Percentiles rank a stretch among this genome's conserved stretches.
Conservation (phyloP, 176 grass and related monocot species). For the Oryza australiensis region DNA sequence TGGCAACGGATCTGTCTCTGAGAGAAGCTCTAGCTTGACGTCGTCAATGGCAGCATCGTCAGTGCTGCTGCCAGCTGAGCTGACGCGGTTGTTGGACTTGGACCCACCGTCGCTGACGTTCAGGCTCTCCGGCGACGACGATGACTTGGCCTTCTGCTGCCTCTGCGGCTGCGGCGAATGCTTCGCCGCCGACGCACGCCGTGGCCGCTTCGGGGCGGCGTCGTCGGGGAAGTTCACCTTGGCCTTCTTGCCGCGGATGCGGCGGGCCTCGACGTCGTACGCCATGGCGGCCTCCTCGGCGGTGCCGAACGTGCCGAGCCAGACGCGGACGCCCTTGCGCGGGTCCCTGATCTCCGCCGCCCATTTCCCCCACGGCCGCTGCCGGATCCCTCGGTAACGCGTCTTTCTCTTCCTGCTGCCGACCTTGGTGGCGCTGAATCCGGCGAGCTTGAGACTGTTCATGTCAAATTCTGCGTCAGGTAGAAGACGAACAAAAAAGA, state of each 20-base stretch:
- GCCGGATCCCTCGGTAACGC: conserved; percentile 59
- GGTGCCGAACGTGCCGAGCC: conserved; percentile 76
- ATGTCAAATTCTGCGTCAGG: background rate
- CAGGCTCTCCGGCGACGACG: background rate
- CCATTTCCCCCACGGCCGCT: conserved; percentile 80
- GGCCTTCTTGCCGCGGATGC: conserved; percentile 77
- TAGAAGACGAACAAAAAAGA: background rate
- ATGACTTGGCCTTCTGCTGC: background rate
- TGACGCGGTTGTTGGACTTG: background rate
- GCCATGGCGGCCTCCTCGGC: conserved; percentile 79
- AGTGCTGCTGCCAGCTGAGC: conserved; percentile 10
- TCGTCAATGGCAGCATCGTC: background rate
- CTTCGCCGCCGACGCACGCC: background rate
- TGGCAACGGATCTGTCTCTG: background rate
- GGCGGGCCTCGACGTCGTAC: conserved; percentile 64
- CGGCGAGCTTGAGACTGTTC: background rate
- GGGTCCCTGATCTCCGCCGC: conserved; percentile 86
- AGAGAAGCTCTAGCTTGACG: conserved; percentile 3
- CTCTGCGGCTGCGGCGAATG: background rate
- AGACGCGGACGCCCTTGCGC: conserved; percentile 71
- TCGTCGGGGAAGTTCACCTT: conserved; percentile 72
- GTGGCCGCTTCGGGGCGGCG: background rate
- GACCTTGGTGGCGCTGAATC: background rate
- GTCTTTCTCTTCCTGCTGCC: conserved; percentile 62
- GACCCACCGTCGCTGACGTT: background rate